Percentiles rank a stretch among this genome's conserved stretches.
Conservation (phyloP, 164 flowering plant genomes). For the Piper longum region DNA sequence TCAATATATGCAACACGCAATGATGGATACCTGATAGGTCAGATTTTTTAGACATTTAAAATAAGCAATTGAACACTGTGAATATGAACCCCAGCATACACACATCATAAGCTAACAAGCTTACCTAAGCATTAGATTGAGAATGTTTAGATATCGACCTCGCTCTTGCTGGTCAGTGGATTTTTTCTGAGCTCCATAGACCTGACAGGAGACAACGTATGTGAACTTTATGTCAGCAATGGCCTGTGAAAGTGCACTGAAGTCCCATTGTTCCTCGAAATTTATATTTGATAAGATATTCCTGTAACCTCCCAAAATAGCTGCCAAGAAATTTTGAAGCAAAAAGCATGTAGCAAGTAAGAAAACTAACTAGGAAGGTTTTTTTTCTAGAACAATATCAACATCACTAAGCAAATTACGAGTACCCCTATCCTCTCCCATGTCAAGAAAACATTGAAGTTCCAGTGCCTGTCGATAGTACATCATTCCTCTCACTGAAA, state of each 20-base stretch:
- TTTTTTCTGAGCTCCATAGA: conserved; percentile 78
- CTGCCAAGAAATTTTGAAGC: conserved; percentile 24
- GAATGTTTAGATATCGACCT: conserved; percentile 65
- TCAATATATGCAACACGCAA: conserved; percentile 93
- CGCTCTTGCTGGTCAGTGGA: conserved; percentile 48
- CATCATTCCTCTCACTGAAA: conserved; percentile 98
- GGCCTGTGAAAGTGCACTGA: conserved; percentile 43
- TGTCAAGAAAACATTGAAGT: conserved; percentile 77
- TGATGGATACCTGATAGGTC: conserved; percentile 56
- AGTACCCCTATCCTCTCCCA: conserved; percentile 51
- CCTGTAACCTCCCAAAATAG: conserved; percentile 34
- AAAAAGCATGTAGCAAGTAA: background rate
- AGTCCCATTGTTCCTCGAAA: conserved; percentile 16
- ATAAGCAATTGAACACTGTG: background rate
- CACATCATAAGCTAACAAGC: conserved; percentile 7
- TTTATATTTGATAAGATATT: conserved; percentile 14
- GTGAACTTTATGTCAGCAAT: conserved; percentile 91
- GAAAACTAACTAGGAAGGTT: background rate
- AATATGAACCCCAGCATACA: background rate
- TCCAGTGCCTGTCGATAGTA: conserved; percentile 79
- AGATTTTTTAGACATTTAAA: background rate
- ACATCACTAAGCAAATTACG: background rate
- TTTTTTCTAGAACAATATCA: no score
- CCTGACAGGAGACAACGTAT: conserved; percentile 95
- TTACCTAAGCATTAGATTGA: conserved; percentile 84